Evolutionary conservation across 495 filamentous ascomycete species (phyloP), one percentile per base, ranked within the genome.

Genomic region (Penicillium odoratum): DNA sequence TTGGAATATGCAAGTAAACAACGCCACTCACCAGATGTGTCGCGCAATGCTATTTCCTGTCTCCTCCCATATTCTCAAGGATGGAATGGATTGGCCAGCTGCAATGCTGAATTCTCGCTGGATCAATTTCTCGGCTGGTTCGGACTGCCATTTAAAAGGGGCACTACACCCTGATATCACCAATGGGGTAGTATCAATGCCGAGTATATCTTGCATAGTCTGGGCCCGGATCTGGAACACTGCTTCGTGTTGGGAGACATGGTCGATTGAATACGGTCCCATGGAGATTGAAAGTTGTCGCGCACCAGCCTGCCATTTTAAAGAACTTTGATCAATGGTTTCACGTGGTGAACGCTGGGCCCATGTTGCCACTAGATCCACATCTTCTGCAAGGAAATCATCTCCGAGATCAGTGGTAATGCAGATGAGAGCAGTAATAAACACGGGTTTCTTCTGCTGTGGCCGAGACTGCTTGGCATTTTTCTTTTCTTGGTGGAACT

Each of bases 11-110:
- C 4, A 16, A 7, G 8, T n/a, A 15, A n/a, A 40, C 5, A 40
- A 40, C 16, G 7, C 15, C 52, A 40, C 70, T 71, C 86, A 93
- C 94, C 94, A 98, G 47, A 98, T 85, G 72, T 98, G 94, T 15
- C 92, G 82, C 15, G 93, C 93, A 63, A 98, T 97, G 68, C 90
- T 96, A 68, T 98, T 92, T 7, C 93, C 93, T 3, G 92, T 92
- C 57, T 98, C 93, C 65, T 98, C 94, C 77, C 88, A 89, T 21
- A 97, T 83, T 50, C 57, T 64, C 40, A 84, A 62, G 9, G 48
- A 28, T 36, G 45, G 18, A 11, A 60, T 54, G 1, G 57, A 31
- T 48, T 7, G 53, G 42, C 29, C 48, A 11, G 64, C 61, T 18
- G 66, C 58, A 21, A 73, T 50, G 28, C 48, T 60, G 54, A 90